phyloP scores from a whole-genome alignment of 2,329 filamentous ascomycete genomes.

The Beauveria brongniartii region DNA sequence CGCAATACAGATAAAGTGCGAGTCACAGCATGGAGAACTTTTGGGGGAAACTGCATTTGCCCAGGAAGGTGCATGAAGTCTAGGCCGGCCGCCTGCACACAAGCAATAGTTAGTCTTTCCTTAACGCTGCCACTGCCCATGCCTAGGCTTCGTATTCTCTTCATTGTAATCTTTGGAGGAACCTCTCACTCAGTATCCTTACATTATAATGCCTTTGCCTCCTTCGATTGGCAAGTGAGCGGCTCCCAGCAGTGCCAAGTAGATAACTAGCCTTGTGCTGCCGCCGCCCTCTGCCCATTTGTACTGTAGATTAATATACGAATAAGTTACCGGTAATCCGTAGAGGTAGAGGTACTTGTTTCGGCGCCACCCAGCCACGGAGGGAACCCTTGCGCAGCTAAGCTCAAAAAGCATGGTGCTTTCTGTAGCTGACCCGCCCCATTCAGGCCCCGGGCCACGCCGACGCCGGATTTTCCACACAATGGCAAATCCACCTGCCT shows the following conservation, averaged over 20 bases:
- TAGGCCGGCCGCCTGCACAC: not conserved
- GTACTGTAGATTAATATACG: not conserved
- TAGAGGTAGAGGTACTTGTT: not conserved
- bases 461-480: not conserved
- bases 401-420: constrained; percentile 10
- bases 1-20: not conserved
- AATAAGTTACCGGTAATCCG: no score
- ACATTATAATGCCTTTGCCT: no score
- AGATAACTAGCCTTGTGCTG: not conserved
- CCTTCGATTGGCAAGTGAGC: no score
- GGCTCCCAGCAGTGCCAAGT: not conserved
- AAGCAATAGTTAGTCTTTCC: not conserved
- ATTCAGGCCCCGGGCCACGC: constrained; percentile 9
- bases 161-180: not conserved
- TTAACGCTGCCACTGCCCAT: not conserved
- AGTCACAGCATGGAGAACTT: not conserved
- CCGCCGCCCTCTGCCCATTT: not conserved
- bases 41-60: not conserved
- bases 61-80: not conserved
- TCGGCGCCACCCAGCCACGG: not conserved
- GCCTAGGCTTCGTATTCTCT: not conserved
- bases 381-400: constrained; percentile 3
- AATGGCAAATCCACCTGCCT: constrained; percentile 18
- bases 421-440: constrained; percentile 11
- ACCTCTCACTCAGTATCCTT: no score